Base-by-base conservation (phyloP, 805 yeast genomes). In the Candida patagonica region DNA sequence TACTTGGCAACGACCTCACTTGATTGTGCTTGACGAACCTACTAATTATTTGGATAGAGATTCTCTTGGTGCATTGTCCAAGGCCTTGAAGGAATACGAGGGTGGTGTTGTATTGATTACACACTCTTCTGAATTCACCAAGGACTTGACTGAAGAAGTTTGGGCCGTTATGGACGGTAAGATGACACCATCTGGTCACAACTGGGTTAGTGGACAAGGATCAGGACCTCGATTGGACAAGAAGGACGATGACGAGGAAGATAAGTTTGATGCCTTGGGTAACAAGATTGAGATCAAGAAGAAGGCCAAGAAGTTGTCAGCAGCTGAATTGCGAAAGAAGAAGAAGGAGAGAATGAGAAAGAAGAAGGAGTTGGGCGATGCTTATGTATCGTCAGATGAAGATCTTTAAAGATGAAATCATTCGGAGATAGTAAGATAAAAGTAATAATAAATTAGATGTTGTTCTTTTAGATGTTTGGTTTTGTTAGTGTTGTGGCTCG, bases 301-400 rank as follows among this genome's bases (percentile, higher is more conserved):
- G 83, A 92, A 92, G 94, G 88, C 83, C 80, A 76, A 77, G 71
- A 92, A 92, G 84, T 78, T 92, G 65, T 84, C 96, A 56, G 87
- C 97, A 66, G 96, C 98, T 55, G 99, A 92, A 73, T 76, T 89
- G 69, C 86, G 99, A 81, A 92, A 92, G 96, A 92, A 92, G 96
- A 92, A 92, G 96, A 92, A 92, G 95, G 98, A 92, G 76, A 87
- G 99, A 81, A 88, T 92, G 97, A 86, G 83, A 83, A 92, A 89
- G 94, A 92, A 89, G 96, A 92, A 92, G 94, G 95, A 82, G 71
- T 70, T 88, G 67, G 97, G 97, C 78, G 98, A 92, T 66, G 97
- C 92, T 70, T 94, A 92, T 69, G 96, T 87, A 57, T 89, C 97
- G 52, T 92, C 95, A 59, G 96, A 88, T 58, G 98, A 89, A 43